Percentiles rank a stretch among this genome's conserved stretches.
Evolutionary conservation across 1,284 basidiomycete genomes (phyloP).

Genomic region (Hortiboletus rubellus): DNA sequence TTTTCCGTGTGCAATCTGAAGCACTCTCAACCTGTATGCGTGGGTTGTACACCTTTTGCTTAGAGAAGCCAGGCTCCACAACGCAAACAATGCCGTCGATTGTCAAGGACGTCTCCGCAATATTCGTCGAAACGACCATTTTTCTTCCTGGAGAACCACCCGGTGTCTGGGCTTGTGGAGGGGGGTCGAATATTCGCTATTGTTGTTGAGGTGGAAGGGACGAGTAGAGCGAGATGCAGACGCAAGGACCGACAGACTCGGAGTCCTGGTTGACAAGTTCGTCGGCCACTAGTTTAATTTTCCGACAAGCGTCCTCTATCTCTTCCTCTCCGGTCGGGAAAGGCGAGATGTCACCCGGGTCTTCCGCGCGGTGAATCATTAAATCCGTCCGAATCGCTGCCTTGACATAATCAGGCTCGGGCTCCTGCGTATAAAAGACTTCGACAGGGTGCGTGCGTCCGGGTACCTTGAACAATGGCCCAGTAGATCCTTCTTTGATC

Average conservation of each 20-base stretch:
- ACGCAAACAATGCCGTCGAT: slow-evolving; percentile 99
- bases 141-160: slow-evolving; percentile 88
- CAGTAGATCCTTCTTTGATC: slow-evolving; percentile 52
- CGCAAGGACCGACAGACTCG: slow-evolving; percentile 79
- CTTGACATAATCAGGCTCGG: slow-evolving; percentile 96
- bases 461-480: slow-evolving; percentile 94
- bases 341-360: slow-evolving; percentile 89
- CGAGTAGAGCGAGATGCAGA: slow-evolving; percentile 92
- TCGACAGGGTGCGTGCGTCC: slow-evolving; percentile 97
- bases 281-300: slow-evolving; percentile 89
- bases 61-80: slow-evolving; percentile 96
- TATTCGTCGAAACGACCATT: slow-evolving; percentile 95
- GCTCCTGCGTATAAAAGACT: slow-evolving; percentile 94
- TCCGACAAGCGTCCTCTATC: slow-evolving; percentile 95
- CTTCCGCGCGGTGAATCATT: slow-evolving; percentile 97
- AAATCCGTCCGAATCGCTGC: slow-evolving; percentile 95
- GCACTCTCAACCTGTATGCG: slow-evolving; percentile 96
- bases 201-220: slow-evolving; percentile 92
- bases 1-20: slow-evolving; percentile 97
- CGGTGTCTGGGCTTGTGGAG: slow-evolving; percentile 63
- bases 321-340: slow-evolving; percentile 99
- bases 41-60: slow-evolving; percentile 97
- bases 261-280: slow-evolving; percentile 70
- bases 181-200: slow-evolving; percentile 91
- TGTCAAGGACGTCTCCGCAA: slow-evolving; percentile 96